Evolutionary conservation across 371 early-diverging fungal genomes (phyloP).

Genomic region (Capniomyces stellatus): DNA sequence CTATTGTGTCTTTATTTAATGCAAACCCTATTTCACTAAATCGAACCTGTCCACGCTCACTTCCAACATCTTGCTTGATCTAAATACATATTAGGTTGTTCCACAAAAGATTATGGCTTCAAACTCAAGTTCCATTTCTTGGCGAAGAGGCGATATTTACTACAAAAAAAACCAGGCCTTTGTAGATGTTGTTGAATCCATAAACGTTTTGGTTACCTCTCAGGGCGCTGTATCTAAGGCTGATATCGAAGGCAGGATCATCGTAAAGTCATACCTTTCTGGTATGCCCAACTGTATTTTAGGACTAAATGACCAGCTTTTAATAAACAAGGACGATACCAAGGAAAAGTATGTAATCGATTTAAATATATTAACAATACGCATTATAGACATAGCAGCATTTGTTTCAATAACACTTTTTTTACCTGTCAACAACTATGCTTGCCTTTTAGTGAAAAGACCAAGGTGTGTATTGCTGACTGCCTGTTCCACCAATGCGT

Average conservation of each 20-base stretch:
- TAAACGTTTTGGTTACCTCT: conserved; percentile 87
- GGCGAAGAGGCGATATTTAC: conserved; percentile 88
- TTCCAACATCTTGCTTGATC: background rate
- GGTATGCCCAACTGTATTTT: conserved; percentile 98
- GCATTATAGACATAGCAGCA: no score
- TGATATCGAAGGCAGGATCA: conserved; percentile 86
- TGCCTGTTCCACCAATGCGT: conserved; percentile 98
- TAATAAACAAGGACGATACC: conserved; percentile 41
- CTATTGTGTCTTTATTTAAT: no score
- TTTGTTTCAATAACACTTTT: no score
- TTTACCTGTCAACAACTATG: no score
- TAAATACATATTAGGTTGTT: conserved; percentile 10
- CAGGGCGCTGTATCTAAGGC: conserved; percentile 89
- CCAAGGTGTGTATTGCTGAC: no score
- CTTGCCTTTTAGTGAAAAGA: no score
- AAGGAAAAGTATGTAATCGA: conserved; percentile 11
- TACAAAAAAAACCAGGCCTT: conserved; percentile 97
- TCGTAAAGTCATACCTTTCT: conserved; percentile 89
- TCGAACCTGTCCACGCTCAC: background rate
- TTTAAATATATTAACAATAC: background rate
- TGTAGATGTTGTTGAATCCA: conserved; percentile 92
- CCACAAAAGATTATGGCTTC: conserved; percentile 80
- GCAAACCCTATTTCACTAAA: background rate
- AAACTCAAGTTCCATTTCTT: conserved; percentile 70
- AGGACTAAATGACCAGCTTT: conserved; percentile 92